Evolutionary conservation across 2,329 filamentous ascomycete species (phyloP).

Genomic region (Verticillium dahliae): DNA sequence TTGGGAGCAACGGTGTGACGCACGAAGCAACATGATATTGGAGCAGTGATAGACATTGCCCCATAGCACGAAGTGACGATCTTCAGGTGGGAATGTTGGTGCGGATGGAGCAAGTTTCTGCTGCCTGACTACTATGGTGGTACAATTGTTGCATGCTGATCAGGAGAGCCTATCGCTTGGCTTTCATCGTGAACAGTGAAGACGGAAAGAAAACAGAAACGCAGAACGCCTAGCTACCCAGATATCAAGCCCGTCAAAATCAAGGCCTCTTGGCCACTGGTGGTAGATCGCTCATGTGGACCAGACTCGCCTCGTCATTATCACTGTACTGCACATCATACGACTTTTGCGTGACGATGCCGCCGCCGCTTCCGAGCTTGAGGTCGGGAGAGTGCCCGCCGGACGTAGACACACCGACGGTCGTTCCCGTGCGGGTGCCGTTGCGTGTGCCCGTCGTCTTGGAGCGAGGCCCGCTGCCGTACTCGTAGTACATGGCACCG

Average conservation of each 20-base stretch:
- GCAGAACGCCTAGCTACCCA: background rate
- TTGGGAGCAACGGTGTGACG: background rate
- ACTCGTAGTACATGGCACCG: constrained; percentile 7
- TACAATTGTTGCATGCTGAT: background rate
- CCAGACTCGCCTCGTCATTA: constrained; percentile 23
- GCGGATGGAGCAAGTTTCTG: background rate
- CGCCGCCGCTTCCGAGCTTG: background rate
- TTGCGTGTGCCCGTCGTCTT: background rate
- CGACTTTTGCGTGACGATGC: constrained; percentile 25
- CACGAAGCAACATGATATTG: background rate
- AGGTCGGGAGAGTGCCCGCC: background rate
- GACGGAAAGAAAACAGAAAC: background rate
- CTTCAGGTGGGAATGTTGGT: background rate
- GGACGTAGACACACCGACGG: background rate
- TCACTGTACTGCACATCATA: constrained; percentile 26
- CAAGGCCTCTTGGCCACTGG: background rate
- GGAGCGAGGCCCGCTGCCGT: constrained; percentile 5
- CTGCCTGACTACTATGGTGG: background rate
- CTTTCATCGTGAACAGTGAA: background rate
- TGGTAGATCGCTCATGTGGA: constrained; percentile 18
- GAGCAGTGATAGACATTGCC: no score
- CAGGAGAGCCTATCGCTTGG: background rate
- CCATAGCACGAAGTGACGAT: no score
- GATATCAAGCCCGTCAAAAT: background rate
- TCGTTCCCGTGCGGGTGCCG: background rate